Evolutionary conservation across 2,329 filamentous ascomycete species (phyloP), one percentile per base, ranked within the genome.

Genomic region (Chalara sp.): DNA sequence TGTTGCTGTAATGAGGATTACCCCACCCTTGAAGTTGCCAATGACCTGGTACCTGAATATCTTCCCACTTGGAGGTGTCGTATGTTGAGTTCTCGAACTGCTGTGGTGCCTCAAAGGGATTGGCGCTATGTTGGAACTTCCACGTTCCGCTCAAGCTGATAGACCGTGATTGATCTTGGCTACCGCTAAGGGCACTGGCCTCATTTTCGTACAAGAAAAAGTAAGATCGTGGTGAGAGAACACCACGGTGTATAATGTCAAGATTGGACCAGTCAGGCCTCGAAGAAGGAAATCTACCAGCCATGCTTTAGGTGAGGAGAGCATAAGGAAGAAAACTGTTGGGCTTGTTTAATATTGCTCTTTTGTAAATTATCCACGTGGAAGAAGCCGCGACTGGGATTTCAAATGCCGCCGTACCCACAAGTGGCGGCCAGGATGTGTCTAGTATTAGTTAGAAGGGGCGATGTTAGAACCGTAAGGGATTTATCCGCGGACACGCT

Each of bases 1-100:
- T 73, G 56, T 87, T 87, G 7, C 83, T 86, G 61, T 87, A 87
- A 56, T 83, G 80, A 0, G 84, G 84, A 32, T 50, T 64, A 8
- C 83, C 83, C 59, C 81, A 80, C 32, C 83, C 83, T 64, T 87
- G 80, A 5, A 85, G 68, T 65, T 86, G 83, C 84, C 84, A 87
- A 62, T 74, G 71, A 11, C 72, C 72, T 1, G 76, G 76, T 1
- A 80, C 76, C 6, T 67, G 58, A 39, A 79, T 76, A 35, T 69
- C 62, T 43, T 57, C 59, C 75, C 75, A 78, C 63, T 28, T 67
- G 61, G 21, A 65, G 63, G 11, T 67, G 61, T 52, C 60, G 13
- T 44, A 52, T 76, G 29, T 73, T 71, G 61, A 80, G 69, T 0
- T 75, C 68, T 47, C 35, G 30, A 56, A 55, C 29, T 39, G 41